Evolutionary conservation across 805 yeast species (phyloP), one percentile per base, ranked within the genome.

Genomic region (Sugiyamaella mastotermitis): DNA sequence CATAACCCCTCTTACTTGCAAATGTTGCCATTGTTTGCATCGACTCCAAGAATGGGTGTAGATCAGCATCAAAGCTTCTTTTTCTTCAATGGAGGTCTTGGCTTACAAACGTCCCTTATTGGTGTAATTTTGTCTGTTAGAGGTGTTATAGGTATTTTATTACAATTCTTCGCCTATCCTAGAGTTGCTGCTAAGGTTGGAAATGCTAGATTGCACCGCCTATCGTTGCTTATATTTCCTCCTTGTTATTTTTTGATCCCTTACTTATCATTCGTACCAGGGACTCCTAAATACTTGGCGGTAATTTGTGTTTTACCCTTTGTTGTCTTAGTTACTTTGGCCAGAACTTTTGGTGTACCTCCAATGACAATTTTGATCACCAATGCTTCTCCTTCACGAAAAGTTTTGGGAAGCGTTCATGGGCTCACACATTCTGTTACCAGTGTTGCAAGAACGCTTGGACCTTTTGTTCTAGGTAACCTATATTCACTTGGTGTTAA

Each of bases 1-100:
- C 79, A 73, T 50, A 50, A 58, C 14, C 62, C 74, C 9, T 71
- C 73, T 3, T 72, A 64, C 49, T 63, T 66, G 35, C 80, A 76
- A 51, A 70, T 76, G 38, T 52, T 74, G 30, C 80, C 82, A 1
- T 67, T 76, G 5, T 69, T 71, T 36, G 57, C 75, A 17, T 76
- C 80, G 2, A 51, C 55, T 3, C 55, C 56, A 3, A 36, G 44
- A 9, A 33, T 40, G 45, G 45, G 52, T 4, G 17, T 38, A 40
- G 15, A 40, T 41, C 3, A 36, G 56, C 35, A 35, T 41, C 10
- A 61, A 68, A 10, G 71, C 46, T 79, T 78, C 9, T 63, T 68
- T 54, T 55, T 49, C 22, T 58, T 74, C 23, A 52, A 58, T 32
- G 81, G 81, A 26, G 81, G 81, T 0, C 61, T 76, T 38, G 76